Conservation (phyloP, 768 basidiomycete species). For the Podaxis sp. region DNA sequence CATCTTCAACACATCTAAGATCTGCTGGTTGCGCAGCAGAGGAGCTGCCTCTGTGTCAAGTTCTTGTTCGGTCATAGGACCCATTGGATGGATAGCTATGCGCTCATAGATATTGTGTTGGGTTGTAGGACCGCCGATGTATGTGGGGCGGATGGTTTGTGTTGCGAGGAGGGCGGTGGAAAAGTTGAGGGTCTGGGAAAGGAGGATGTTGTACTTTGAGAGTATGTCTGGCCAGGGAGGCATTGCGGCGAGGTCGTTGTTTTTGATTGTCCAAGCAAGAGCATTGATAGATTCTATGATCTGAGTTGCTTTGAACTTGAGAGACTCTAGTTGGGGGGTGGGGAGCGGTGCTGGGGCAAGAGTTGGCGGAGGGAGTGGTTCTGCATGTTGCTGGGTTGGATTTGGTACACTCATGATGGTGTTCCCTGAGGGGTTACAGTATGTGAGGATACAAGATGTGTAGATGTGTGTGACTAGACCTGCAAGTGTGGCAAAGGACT, state of each 20-base stretch:
- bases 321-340: conserved; percentile 67
- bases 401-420: neutral
- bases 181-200: conserved; percentile 79
- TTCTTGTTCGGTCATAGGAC: conserved; percentile 54
- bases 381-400: neutral
- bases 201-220: conserved; percentile 79
- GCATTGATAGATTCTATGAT: conserved; percentile 73
- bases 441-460: neutral
- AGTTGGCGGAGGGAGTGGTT: neutral
- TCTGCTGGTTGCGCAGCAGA: conserved; percentile 76
- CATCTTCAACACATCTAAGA: conserved; percentile 64
- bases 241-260: conserved; percentile 54
- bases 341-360: conserved; percentile 37
- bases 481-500: neutral
- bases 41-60: conserved; percentile 73
- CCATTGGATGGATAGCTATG: conserved; percentile 64
- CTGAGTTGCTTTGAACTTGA: conserved; percentile 72
- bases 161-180: conserved; percentile 52
- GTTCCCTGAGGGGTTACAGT: neutral
- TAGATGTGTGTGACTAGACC: neutral
- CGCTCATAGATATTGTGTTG: conserved; percentile 52
- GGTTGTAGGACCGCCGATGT: conserved; percentile 8
- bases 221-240: conserved; percentile 84
- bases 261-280: conserved; percentile 61
- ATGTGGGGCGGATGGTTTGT: conserved; percentile 2